phyloP scores from a whole-genome alignment of 148 eudicot species.

The Camellia lanceoleosa region DNA sequence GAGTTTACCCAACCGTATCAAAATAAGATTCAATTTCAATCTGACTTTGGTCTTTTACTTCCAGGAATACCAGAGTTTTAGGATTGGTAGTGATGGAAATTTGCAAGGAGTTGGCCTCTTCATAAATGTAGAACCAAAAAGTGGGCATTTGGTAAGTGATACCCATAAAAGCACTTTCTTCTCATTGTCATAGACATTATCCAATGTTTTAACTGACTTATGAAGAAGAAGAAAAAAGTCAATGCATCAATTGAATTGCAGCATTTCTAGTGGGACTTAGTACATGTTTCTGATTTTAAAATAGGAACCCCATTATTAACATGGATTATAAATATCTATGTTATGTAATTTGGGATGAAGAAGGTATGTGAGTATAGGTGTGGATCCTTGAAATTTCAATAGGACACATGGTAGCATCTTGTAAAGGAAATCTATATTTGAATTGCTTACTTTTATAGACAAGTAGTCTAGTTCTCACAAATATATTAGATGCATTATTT shows the following conservation, averaged over 20 bases:
- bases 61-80: conserved; percentile 77
- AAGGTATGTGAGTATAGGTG: background rate
- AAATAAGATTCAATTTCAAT: background rate
- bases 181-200: background rate
- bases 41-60: background rate
- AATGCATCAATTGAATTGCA: background rate
- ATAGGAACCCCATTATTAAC: background rate
- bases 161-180: background rate
- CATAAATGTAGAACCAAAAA: conserved; percentile 66
- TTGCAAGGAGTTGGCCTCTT: conserved; percentile 96
- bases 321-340: background rate
- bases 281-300: background rate
- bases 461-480: background rate
- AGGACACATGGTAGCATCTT: background rate
- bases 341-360: too few relatives aligned
- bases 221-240: too few relatives aligned
- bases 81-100: conserved; percentile 94
- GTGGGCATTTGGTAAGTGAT: conserved; percentile 56
- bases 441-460: background rate
- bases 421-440: background rate
- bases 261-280: background rate
- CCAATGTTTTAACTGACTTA: background rate
- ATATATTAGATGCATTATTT: background rate
- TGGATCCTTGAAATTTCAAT: background rate
- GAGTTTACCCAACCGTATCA: background rate